Percentiles rank a stretch among this genome's conserved stretches.
Conservation (phyloP, 495 filamentous ascomycete species). For the Chaetomium cochliodes region DNA sequence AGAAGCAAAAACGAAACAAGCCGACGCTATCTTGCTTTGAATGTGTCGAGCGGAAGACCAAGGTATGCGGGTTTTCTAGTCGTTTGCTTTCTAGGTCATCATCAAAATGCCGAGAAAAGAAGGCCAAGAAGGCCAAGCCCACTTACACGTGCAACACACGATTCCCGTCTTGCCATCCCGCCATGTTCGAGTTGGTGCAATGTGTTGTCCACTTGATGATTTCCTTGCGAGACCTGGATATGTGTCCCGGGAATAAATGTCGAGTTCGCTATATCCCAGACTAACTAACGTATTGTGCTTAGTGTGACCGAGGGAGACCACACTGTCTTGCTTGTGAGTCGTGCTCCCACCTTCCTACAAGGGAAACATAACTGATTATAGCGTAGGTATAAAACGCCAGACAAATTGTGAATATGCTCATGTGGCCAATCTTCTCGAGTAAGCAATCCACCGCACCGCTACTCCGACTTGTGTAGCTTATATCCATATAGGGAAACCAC, state of each 20-base stretch:
- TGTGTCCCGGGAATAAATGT: too few species aligned
- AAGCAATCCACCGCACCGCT: slow-evolving; percentile 28
- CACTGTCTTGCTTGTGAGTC: slow-evolving; percentile 65
- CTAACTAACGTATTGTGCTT: slow-evolving; percentile 19
- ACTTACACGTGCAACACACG: neutral
- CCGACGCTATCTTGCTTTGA: slow-evolving; percentile 70
- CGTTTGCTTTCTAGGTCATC: neutral
- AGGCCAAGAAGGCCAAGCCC: too few species aligned
- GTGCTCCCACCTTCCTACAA: neutral
- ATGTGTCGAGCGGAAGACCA: slow-evolving; percentile 70
- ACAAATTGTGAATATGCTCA: slow-evolving; percentile 67
- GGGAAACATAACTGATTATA: neutral
- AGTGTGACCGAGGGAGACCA: slow-evolving; percentile 59
- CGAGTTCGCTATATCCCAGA: neutral
- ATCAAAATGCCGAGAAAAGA: neutral
- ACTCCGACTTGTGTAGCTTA: neutral
- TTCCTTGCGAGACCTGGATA: too few species aligned
- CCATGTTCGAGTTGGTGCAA: neutral
- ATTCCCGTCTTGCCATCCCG: neutral
- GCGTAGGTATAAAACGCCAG: slow-evolving; percentile 61
- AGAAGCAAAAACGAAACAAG: slow-evolving; percentile 74
- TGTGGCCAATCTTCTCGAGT: slow-evolving; percentile 68
- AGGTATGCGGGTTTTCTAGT: slow-evolving; percentile 44
- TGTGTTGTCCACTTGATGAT: neutral
- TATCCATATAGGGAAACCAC: slow-evolving; percentile 45